Base-by-base conservation (phyloP, 331 rosid species). In the Prunus yedoensis region DNA sequence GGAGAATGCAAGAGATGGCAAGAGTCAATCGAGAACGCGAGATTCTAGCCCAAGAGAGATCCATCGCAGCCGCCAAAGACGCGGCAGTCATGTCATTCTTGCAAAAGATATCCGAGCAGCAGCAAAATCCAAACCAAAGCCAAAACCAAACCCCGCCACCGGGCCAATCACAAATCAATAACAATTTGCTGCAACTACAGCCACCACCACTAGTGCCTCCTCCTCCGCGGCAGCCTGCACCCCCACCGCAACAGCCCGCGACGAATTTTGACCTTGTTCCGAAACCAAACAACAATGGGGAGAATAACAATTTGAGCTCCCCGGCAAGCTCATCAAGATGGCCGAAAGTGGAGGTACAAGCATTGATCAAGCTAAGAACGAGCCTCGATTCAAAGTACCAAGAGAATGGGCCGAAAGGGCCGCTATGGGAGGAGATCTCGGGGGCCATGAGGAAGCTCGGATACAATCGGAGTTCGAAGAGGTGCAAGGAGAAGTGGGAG, bases 401-500 rank as follows among this genome's bases (percentile, higher is more conserved):
- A 41, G 98, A 92, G 13, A 91, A 66, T 69, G 96, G 90, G 17
- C 97, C 97, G 1, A 95, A 95, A 49, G 99, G 99, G 17, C 93
- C 95, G 15, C 46, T 92, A 0, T 95, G 99, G 99, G 99, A 95
- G 47, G 99, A 95, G 83, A 89, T 95, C 32, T 95, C 99, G 21
- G 46, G 68, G 0, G 83, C 76, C 8, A 92, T 95, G 99, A 83
- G 53, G 80, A 79, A 79, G 71, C 35, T 84, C 21, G 99, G 99
- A 51, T 91, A 95, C 76, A 90, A 83, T 50, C 52, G 97, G 74
- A 92, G 50, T 43, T 35, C 99, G 2, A 95, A 92, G 71, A 90
- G 98, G 75, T 95, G 99, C 87, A 95, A 94, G 63, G 99, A 94
- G 88, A 94, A 94, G 71, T 94, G 99, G 99, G 99, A 94, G 81